Percentiles rank a stretch among this genome's conserved stretches.
Evolutionary conservation across 2,329 filamentous ascomycete species (phyloP).

Genomic region (Penicillium brevicompactum): DNA sequence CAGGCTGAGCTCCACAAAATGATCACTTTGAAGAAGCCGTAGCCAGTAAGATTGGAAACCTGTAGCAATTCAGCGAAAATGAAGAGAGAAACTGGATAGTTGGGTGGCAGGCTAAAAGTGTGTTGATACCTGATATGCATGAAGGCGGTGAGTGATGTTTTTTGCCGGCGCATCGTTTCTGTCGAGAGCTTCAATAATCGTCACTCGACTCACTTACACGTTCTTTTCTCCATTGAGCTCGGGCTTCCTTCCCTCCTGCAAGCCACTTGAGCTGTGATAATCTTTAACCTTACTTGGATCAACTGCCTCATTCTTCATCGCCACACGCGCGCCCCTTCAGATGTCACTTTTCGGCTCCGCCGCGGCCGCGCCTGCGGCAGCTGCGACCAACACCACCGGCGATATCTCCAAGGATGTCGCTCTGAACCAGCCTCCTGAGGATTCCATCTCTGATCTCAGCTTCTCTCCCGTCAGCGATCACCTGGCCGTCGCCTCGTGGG

Average conservation of each 20-base stretch:
- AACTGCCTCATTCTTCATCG: background rate
- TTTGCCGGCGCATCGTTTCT: slow-evolving; percentile 13
- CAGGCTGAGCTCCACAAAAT: background rate
- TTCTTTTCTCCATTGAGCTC: slow-evolving; percentile 3
- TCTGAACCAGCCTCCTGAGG: slow-evolving; percentile 75
- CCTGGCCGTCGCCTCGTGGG: slow-evolving; percentile 90
- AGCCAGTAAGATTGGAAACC: background rate
- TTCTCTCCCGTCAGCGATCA: slow-evolving; percentile 81
- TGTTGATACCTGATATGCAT: background rate
- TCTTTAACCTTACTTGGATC: background rate
- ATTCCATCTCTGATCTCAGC: slow-evolving; percentile 83
- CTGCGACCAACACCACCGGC: slow-evolving; percentile 72
- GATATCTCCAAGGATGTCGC: slow-evolving; percentile 89
- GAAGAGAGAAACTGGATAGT: background rate
- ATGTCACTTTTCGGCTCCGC: slow-evolving; percentile 57
- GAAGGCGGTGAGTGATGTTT: slow-evolving; percentile 9
- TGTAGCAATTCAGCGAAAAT: background rate
- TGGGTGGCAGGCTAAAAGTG: background rate
- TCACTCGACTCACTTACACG: slow-evolving; percentile 1
- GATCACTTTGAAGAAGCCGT: background rate
- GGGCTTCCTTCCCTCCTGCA: slow-evolving; percentile 1
- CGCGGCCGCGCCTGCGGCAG: slow-evolving; percentile 53
- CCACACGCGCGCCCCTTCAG: slow-evolving; percentile 18
- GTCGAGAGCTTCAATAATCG: slow-evolving; percentile 9
- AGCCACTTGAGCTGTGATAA: background rate